Evolutionary conservation across 2,329 filamentous ascomycete species (phyloP), one percentile per base, ranked within the genome.

Genomic region (Phialocephala sp.): DNA sequence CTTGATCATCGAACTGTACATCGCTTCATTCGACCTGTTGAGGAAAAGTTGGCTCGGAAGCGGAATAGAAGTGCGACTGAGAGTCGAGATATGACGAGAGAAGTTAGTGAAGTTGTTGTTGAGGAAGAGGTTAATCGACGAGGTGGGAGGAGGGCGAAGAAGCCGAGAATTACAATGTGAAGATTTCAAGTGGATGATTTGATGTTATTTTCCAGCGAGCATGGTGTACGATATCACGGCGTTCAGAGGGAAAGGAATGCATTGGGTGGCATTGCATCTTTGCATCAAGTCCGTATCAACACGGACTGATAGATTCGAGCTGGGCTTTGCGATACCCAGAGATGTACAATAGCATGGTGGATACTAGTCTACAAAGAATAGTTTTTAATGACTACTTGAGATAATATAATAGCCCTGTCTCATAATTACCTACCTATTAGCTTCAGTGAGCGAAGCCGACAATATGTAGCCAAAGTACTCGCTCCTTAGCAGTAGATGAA

Each of bases 1-100:
- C 83, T 95, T 66, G 94, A 98, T 75, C 94, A 97, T 75, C 85
- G 94, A n/a, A 89, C 85, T 0, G 85, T 98, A 3, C 91, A 97
- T 77, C 90, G 94, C 0, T 97, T 97, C 73, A 80, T 97, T 6
- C 85, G 88, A 27, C 83, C 87, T 0, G 85, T 89, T 2, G 89
- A 93, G 63, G 92, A 94, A 76, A 69, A 66, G 27, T 60, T 45
- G 8, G 66, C 69, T 24, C 66, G 73, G 12, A 74, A 72, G 67
- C 59, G 67, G 24, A 70, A 68, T 54, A 52, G 68, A 5, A 68
- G 68, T 54, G 58, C 43, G 12, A 71, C 68, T 8, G 72, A 63
- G 4, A 74, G 73, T 63, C 65, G 70, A 6, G 69, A 43, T 4
- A 61, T 58, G 3, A 72, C 72, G 14, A 64, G 69, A 60, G 71